Evolutionary conservation across 1,284 basidiomycete species (phyloP).

Genomic region (Schizophyllum commune): DNA sequence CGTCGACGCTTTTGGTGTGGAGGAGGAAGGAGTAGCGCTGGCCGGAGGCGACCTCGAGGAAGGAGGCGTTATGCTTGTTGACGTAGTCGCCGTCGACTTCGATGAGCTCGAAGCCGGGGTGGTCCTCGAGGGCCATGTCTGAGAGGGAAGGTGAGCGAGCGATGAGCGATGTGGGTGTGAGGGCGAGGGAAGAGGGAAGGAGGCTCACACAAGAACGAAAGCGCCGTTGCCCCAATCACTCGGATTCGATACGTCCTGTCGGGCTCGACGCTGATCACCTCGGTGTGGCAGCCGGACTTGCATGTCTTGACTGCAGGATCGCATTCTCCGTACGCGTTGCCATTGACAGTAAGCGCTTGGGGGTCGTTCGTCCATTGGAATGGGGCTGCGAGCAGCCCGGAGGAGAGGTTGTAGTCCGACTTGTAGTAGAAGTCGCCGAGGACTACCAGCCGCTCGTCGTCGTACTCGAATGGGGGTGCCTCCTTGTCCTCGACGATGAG

Average conservation of each 20-base stretch:
- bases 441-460: not conserved
- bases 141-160: not conserved
- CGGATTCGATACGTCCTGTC: not conserved
- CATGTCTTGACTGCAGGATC: not conserved
- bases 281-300: not conserved
- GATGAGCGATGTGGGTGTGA: too few relatives aligned
- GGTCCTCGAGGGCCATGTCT: not conserved
- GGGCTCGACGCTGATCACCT: not conserved
- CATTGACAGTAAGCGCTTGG: not conserved
- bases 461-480: not conserved
- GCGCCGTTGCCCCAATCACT: not conserved
- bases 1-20: not conserved
- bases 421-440: not conserved
- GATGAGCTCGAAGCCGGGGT: not conserved
- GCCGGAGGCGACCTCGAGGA: not conserved
- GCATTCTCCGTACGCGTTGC: not conserved
- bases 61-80: not conserved
- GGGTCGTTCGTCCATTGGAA: not conserved
- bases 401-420: not conserved
- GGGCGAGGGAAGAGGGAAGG: too few relatives aligned
- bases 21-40: not conserved
- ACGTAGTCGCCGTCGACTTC: not conserved
- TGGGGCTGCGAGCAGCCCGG: not conserved
- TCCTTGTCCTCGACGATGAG: not conserved
- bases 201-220: not conserved